Evolutionary conservation across 192 early-diverging fungal genomes (phyloP).

Genomic region (Backusella tarrabulga): DNA sequence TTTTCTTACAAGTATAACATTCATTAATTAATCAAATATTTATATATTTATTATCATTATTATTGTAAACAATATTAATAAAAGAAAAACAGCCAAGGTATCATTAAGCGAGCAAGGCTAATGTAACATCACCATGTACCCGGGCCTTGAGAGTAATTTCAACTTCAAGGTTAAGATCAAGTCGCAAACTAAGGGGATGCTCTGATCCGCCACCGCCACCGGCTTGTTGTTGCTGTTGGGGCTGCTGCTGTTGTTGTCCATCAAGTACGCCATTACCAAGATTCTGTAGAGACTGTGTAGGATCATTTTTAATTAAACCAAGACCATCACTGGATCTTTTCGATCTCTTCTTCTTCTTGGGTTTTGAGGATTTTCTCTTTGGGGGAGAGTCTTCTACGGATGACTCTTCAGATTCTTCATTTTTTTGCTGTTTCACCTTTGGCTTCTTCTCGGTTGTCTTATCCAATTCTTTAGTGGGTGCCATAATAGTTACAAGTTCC

Average conservation of each 20-base stretch:
- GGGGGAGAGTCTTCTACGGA: not conserved
- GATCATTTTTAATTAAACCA: conserved; percentile 6
- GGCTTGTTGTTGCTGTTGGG: not conserved
- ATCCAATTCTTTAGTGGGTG: conserved; percentile 7
- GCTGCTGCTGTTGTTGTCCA: not conserved
- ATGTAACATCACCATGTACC: conserved; percentile 25
- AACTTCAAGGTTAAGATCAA: conserved; percentile 27
- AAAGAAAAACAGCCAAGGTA: not conserved
- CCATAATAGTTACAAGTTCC: not conserved
- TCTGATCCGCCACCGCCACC: conserved; percentile 2
- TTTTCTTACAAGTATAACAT: too few relatives aligned
- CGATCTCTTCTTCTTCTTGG: conserved; percentile 11
- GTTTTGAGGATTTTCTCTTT: conserved; percentile 1
- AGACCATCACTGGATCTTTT: not conserved
- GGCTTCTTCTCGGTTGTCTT: not conserved
- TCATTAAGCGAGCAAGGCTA: conserved; percentile 18
- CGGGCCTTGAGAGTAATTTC: conserved; percentile 24
- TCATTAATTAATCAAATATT: not conserved
- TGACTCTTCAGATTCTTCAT: conserved; percentile 3
- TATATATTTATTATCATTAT: not conserved
- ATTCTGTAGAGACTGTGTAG: not conserved
- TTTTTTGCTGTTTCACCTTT: not conserved
- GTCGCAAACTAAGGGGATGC: conserved; percentile 19
- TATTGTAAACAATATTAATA: not conserved
- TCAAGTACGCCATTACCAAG: not conserved